Evolutionary conservation across 768 basidiomycete species (phyloP), one percentile per base, ranked within the genome.

Genomic region (Aureoboletus auriporus): DNA sequence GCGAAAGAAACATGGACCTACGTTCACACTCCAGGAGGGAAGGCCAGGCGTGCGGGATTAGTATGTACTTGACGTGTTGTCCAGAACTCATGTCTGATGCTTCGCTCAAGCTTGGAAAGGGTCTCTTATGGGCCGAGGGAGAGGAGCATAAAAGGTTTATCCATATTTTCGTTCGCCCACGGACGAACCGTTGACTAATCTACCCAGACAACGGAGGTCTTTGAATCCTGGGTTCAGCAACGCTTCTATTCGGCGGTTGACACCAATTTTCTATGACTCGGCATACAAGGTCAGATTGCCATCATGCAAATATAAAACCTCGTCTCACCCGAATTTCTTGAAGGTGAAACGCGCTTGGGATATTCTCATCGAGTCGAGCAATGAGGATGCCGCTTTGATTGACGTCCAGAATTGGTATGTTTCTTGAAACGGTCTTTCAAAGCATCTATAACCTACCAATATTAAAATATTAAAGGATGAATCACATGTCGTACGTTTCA

Each of bases 101-200:
- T n/a, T n/a, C n/a, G n/a, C n/a, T 14, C 9, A 0, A 59, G 50
- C 13, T 42, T 7, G 70, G 73, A 1, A 62, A 55, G 12, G 69
- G 70, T 4, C 36, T 74, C 1, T 5, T 60, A 5, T 55, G 50
- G 60, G 39, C 59, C 1, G 63, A 73, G 29, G 71, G 73, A 9
- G 77, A 78, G 14, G 66, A 65, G 51, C 78, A 80, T 44, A 67
- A 61, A 37, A 67, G 77, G 76, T 74, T 42, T 9, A 16, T 43
- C 16, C n/a, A n/a, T n/a, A n/a, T n/a, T n/a, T n/a, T n/a, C n/a
- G n/a, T n/a, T n/a, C n/a, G n/a, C n/a, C n/a, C n/a, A n/a, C n/a
- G n/a, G n/a, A n/a, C n/a, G n/a, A n/a, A n/a, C n/a, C n/a, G n/a
- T n/a, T n/a, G n/a, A n/a, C n/a, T n/a, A n/a, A n/a, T n/a, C n/a